These are phyloP conservation scores for Eucalyptus virginea DNA, from an alignment of 345 rosid genomes.

Conservation along the genomic window DNA sequence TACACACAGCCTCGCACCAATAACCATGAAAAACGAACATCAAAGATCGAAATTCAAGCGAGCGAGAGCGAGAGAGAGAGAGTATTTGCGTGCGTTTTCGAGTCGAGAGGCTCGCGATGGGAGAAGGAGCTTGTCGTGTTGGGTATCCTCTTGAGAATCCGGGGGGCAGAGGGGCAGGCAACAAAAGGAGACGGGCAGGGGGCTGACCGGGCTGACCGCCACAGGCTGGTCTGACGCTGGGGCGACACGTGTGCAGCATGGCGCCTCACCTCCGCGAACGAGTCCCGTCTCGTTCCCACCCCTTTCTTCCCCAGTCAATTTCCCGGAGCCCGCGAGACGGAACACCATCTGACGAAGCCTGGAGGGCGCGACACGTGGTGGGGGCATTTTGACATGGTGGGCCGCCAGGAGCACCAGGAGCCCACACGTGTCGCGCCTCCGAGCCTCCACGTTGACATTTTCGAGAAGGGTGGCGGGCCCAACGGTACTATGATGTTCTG, in stretches of 20 bases:
- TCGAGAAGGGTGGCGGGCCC: background rate
- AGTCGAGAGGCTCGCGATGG: background rate
- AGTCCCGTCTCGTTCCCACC: background rate
- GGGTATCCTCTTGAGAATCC: background rate
- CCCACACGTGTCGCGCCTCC: background rate
- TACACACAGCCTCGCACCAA: background rate
- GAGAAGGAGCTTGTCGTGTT: constrained; percentile 5
- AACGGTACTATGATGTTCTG: background rate
- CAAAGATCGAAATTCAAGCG: background rate
- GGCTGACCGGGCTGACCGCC: background rate
- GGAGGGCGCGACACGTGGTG: constrained; percentile 5
- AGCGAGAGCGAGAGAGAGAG: background rate
- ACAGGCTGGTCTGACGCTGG: background rate
- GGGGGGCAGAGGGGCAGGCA: background rate
- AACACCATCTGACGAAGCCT: background rate
- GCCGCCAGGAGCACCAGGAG: background rate
- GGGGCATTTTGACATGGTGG: background rate
- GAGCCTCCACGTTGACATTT: background rate
- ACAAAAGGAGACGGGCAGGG: background rate
- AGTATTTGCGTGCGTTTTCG: background rate
- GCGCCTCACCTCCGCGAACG: background rate
- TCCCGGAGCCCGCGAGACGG: background rate
- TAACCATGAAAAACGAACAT: background rate
- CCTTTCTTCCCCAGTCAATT: background rate
- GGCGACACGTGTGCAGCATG: constrained; percentile 16